A percentile compares a stretch with the other conserved stretches of the same genome.
Evolutionary conservation across 768 basidiomycete species (phyloP).

Genomic region (Coprinopsis cinerea): DNA sequence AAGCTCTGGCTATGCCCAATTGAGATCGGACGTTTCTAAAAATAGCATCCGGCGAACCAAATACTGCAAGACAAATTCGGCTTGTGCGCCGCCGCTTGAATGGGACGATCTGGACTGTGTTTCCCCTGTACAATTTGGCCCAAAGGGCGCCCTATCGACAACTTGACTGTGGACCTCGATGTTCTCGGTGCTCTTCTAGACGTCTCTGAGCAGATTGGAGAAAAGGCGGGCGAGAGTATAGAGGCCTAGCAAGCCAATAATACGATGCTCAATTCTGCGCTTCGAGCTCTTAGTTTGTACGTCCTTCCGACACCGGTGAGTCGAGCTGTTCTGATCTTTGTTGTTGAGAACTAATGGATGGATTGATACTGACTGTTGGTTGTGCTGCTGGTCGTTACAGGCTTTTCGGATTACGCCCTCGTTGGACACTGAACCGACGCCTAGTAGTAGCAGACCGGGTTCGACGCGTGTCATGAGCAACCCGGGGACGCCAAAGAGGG

Average conservation of each 20-base stretch:
- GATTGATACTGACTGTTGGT: not conserved
- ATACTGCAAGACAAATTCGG: conserved; percentile 4
- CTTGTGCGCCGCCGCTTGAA: not conserved
- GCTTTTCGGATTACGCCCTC: conserved; percentile 1
- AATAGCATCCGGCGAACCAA: conserved; percentile 1
- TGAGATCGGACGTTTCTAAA: too few relatives aligned
- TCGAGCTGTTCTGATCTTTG: not conserved
- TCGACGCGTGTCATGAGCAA: not conserved
- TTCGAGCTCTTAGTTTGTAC: conserved; percentile 9
- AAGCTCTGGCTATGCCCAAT: too few relatives aligned
- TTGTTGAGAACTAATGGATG: not conserved
- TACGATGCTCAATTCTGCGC: not conserved
- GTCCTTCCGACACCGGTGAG: conserved; percentile 9
- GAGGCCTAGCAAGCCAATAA: conserved; percentile 41
- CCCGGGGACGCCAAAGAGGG: not conserved
- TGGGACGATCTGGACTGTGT: not conserved
- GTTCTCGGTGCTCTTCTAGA: conserved; percentile 2
- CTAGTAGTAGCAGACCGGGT: not conserved
- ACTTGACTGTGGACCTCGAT: not conserved
- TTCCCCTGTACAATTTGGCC: not conserved
- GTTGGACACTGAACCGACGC: not conserved
- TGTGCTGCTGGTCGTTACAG: not conserved
- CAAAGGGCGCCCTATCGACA: not conserved
- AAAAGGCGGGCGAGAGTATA: conserved; percentile 28
- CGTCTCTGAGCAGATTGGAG: conserved; percentile 16